phyloP scores from a whole-genome alignment of 2,329 filamentous ascomycete species.

The Calcarisporium arbuscula region DNA sequence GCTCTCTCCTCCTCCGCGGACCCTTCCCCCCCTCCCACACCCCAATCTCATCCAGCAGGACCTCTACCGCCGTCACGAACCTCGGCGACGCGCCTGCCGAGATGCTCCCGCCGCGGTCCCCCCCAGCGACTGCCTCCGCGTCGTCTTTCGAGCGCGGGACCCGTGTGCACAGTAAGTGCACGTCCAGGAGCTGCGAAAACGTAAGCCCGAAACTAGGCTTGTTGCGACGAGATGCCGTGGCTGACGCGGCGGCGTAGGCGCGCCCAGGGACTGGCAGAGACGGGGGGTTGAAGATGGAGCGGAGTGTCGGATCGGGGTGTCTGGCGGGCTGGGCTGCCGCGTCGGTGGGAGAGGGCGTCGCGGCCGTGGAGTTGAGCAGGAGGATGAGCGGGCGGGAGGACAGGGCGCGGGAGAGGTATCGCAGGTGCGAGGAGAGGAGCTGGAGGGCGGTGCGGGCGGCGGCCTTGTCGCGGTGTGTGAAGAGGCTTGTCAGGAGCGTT shows the following conservation, averaged over 20 bases:
- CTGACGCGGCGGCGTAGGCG: constrained; percentile 11
- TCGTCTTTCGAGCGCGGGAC: constrained; percentile 35
- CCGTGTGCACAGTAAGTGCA: constrained; percentile 46
- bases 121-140: constrained; percentile 23
- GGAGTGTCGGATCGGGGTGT: constrained; percentile 34
- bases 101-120: constrained; percentile 1
- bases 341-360: constrained; percentile 4
- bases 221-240: constrained; percentile 19
- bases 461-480: constrained; percentile 39
- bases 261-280: constrained; percentile 14
- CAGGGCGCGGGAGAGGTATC: constrained; percentile 35
- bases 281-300: constrained; percentile 42
- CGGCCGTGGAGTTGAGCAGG: constrained; percentile 45
- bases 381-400: constrained; percentile 41
- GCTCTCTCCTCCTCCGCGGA: constrained; percentile 34
- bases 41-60: constrained; percentile 44
- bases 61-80: constrained; percentile 41
- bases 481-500: constrained; percentile 43
- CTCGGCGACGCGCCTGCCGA: constrained; percentile 10
- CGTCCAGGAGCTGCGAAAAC: constrained; percentile 47
- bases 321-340: constrained; percentile 1
- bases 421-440: constrained; percentile 40
- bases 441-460: constrained; percentile 43
- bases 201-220: constrained; percentile 49
- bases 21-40: constrained; percentile 33